phyloP scores from a whole-genome alignment of 768 basidiomycete species.

The Lactarius psammicola region DNA sequence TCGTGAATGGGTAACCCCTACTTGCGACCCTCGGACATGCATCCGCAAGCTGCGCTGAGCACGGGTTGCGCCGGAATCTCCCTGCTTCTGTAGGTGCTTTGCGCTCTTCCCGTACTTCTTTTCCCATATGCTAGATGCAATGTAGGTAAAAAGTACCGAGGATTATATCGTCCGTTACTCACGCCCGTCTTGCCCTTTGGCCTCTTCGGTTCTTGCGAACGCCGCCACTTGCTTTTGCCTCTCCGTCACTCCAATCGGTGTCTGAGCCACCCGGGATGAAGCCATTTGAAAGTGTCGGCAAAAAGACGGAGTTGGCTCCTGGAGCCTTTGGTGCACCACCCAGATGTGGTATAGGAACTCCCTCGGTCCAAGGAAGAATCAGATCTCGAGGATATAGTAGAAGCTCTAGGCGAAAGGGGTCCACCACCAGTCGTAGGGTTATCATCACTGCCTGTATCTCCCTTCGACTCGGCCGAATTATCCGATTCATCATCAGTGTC shows the following conservation, averaged over 20 bases:
- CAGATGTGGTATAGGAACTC: background rate
- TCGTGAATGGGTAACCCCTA: conserved; percentile 1
- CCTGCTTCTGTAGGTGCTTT: conserved; percentile 79
- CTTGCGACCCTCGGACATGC: background rate
- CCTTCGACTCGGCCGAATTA: conserved; percentile 52
- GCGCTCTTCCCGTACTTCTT: conserved; percentile 91
- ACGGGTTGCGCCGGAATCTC: conserved; percentile 16
- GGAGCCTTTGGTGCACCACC: conserved; percentile 17
- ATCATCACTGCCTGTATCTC: conserved; percentile 18
- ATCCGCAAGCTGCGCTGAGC: conserved; percentile 2
- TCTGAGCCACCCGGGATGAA: conserved; percentile 78
- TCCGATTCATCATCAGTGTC: conserved; percentile 40
- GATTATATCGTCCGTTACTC: conserved; percentile 40
- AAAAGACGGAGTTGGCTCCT: conserved; percentile 58
- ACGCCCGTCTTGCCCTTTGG: conserved; percentile 93
- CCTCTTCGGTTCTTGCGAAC: conserved; percentile 78
- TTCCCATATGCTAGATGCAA: conserved; percentile 82
- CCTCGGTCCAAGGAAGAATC: conserved; percentile 4
- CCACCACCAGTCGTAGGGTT: conserved; percentile 5
- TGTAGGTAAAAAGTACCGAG: background rate
- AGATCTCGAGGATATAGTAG: background rate
- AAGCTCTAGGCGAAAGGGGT: background rate
- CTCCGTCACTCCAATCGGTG: conserved; percentile 71
- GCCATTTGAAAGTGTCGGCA: conserved; percentile 86
- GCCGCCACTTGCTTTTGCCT: conserved; percentile 51